Conservation (phyloP, 1,284 basidiomycete genomes). For the Baeospora myosura region DNA sequence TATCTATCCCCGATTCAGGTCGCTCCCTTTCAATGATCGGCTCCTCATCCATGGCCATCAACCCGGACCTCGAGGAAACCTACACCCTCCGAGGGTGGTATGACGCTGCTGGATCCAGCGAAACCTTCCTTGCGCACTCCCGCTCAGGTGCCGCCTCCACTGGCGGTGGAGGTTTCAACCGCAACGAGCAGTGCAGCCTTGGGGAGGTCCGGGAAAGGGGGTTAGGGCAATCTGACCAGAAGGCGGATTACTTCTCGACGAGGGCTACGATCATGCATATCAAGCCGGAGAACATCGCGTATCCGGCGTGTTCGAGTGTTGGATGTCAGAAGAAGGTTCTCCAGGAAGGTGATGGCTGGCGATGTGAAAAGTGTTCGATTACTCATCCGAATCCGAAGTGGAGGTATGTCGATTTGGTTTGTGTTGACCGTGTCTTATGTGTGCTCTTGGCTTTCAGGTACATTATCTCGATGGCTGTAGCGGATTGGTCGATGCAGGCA, state of each 20-base stretch:
- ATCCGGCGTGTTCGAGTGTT: constrained; percentile 82
- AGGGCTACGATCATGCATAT: constrained; percentile 88
- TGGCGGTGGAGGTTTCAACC: constrained; percentile 47
- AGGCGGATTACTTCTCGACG: constrained; percentile 76
- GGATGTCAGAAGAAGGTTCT: constrained; percentile 91
- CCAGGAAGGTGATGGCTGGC: constrained; percentile 67
- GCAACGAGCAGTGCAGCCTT: constrained; percentile 68
- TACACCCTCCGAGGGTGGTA: constrained; percentile 91
- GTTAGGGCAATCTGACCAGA: constrained; percentile 67
- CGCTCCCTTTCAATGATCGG: constrained; percentile 62
- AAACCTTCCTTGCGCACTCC: constrained; percentile 68
- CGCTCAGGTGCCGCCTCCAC: constrained; percentile 30
- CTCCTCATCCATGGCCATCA: constrained; percentile 64
- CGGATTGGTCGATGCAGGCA: constrained; percentile 82
- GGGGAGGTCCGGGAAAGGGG: constrained; percentile 78
- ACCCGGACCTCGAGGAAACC: constrained; percentile 86
- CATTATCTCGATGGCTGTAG: constrained; percentile 82
- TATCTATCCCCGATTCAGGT: constrained; percentile 33
- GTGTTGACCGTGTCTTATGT: constrained; percentile 1
- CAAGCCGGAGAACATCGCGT: constrained; percentile 80
- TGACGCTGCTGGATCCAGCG: constrained; percentile 57
- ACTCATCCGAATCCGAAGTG: constrained; percentile 71
- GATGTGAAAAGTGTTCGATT: constrained; percentile 91
- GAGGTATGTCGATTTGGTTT: constrained; percentile 47
- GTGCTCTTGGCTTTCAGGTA: constrained; percentile 49